These are phyloP conservation scores for Yamadazyma kitorensis DNA, from an alignment of 805 yeast genomes.

Conservation along the genomic window DNA sequence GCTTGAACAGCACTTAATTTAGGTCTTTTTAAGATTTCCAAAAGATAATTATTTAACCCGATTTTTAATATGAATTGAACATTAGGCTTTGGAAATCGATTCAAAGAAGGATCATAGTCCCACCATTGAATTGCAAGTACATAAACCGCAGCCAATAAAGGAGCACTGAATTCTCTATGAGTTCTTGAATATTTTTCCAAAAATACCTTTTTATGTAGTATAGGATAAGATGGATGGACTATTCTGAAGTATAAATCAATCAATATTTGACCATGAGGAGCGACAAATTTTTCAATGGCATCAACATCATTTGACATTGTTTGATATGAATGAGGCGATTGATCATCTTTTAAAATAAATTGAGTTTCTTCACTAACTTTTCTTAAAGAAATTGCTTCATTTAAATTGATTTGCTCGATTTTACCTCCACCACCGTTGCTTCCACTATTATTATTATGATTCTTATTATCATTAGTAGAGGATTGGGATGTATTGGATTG, in stretches of 20 bases:
- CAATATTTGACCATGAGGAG: constrained; percentile 87
- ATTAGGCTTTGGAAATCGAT: constrained; percentile 78
- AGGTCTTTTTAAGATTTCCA: constrained; percentile 79
- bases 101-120: constrained; percentile 79
- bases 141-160: constrained; percentile 86
- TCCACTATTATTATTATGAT: constrained; percentile 5
- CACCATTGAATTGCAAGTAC: constrained; percentile 90
- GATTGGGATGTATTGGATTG: no score
- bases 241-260: constrained; percentile 79
- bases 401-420: constrained; percentile 77
- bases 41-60: constrained; percentile 65
- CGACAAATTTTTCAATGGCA: constrained; percentile 75
- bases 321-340: constrained; percentile 63
- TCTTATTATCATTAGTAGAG: constrained; percentile 4
- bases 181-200: constrained; percentile 88
- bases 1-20: constrained; percentile 91
- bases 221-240: constrained; percentile 89
- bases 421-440: constrained; percentile 27
- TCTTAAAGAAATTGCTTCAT: constrained; percentile 63
- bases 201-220: constrained; percentile 86
- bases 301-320: constrained; percentile 77
- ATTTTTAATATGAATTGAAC: constrained; percentile 45
- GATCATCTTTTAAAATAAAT: constrained; percentile 79
- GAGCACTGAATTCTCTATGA: constrained; percentile 88
- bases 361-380: constrained; percentile 75